phyloP scores from a whole-genome alignment of 1,139 yeast genomes.

The Taphrina pruni region DNA sequence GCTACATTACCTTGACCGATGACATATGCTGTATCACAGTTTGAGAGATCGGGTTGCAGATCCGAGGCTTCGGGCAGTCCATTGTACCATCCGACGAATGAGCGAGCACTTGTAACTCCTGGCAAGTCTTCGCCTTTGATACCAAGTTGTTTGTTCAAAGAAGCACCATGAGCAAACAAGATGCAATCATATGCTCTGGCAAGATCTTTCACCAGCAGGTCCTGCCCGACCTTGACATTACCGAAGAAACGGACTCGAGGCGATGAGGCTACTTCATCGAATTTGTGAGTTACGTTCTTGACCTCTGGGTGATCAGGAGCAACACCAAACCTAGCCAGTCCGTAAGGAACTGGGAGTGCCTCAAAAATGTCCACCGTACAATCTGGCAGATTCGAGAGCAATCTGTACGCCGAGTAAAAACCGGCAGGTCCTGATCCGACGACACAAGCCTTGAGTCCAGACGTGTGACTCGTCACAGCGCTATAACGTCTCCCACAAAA shows the following conservation, averaged over 20 bases:
- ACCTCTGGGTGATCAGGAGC: constrained; percentile 99
- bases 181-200: constrained; percentile 69
- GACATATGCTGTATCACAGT: constrained; percentile 70
- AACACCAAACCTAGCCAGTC: constrained; percentile 91
- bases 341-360: constrained; percentile 85
- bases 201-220: constrained; percentile 58
- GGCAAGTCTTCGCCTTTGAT: constrained; percentile 65
- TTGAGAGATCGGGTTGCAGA: constrained; percentile 62
- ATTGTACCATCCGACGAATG: constrained; percentile 95
- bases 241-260: constrained; percentile 71
- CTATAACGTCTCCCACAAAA: no score
- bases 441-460: constrained; percentile 54
- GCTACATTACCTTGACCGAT: constrained; percentile 99
- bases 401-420: constrained; percentile 82
- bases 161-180: constrained; percentile 83
- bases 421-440: constrained; percentile 98
- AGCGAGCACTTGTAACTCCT: constrained; percentile 82
- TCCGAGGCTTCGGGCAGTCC: constrained; percentile 71
- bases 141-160: constrained; percentile 62
- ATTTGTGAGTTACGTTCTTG: constrained; percentile 74
- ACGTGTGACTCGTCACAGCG: no score
- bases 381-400: constrained; percentile 60
- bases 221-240: constrained; percentile 66
- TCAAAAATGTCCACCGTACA: constrained; percentile 64
- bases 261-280: constrained; percentile 64